A percentile compares a stretch with the other conserved stretches of the same genome.
Evolutionary conservation across 768 basidiomycete species (phyloP).

Genomic region (Leccinum imitatum): DNA sequence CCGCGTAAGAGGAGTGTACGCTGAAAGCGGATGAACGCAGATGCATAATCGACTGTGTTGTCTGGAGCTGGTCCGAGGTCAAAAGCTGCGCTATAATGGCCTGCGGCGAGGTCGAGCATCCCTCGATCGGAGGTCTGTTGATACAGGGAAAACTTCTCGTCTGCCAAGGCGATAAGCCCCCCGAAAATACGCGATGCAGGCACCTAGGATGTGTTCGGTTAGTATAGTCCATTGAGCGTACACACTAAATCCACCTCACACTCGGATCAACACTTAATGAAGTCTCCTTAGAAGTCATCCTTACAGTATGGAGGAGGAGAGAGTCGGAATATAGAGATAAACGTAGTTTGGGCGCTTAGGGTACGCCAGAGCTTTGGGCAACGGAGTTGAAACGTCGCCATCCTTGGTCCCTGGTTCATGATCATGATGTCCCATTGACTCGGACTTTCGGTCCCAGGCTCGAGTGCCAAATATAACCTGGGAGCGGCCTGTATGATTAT

Average conservation of each 20-base stretch:
- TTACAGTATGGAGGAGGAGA: neutral
- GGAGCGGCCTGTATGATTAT: neutral
- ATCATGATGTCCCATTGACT: too few species aligned
- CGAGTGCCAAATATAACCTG: neutral
- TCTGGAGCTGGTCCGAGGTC: slow-evolving; percentile 14
- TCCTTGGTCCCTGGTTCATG: neutral
- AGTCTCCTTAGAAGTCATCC: slow-evolving; percentile 2
- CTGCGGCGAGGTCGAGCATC: slow-evolving; percentile 11
- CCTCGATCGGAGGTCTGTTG: neutral
- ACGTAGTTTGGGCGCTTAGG: neutral
- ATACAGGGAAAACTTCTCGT: slow-evolving; percentile 11
- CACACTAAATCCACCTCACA: neutral
- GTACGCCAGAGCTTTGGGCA: neutral
- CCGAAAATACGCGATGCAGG: slow-evolving; percentile 27
- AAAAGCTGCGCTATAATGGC: slow-evolving; percentile 18
- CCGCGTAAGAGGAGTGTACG: neutral
- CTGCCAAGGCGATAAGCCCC: slow-evolving; percentile 10
- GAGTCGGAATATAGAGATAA: neutral
- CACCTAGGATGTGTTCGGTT: neutral
- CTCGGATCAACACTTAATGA: neutral
- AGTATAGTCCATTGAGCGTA: neutral
- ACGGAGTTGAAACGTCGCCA: neutral
- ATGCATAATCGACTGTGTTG: slow-evolving; percentile 2
- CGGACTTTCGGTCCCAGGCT: neutral
- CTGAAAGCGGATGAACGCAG: slow-evolving; percentile 14